phyloP scores from a whole-genome alignment of 2,329 filamentous ascomycete species.

The Trichophyton schoenleinii region DNA sequence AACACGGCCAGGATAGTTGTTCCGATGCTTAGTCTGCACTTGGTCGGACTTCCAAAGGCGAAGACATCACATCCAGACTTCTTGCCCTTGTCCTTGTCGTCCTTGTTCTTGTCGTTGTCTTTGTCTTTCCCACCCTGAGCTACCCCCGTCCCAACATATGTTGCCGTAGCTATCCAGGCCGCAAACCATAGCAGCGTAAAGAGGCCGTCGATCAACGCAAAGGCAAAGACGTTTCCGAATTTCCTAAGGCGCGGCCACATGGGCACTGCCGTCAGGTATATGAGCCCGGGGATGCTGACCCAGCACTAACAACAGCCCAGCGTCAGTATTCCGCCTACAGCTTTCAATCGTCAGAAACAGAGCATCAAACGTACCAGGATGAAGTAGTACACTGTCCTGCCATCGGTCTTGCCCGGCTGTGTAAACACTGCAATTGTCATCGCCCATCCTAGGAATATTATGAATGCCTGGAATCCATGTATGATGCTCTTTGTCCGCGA shows the following conservation, averaged over 20 bases:
- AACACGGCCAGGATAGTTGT: slow-evolving; percentile 45
- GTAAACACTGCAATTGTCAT: slow-evolving; percentile 48
- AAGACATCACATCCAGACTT: slow-evolving; percentile 43
- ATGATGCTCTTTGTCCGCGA: slow-evolving; percentile 42
- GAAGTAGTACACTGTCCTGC: slow-evolving; percentile 45
- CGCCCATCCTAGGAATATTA: slow-evolving; percentile 47
- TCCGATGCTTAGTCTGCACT: slow-evolving; percentile 46
- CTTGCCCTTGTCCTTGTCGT: slow-evolving; percentile 30
- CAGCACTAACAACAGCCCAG: slow-evolving; percentile 41
- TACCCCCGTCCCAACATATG: slow-evolving; percentile 45
- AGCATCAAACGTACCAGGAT: slow-evolving; percentile 34
- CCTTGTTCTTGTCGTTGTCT: slow-evolving; percentile 24
- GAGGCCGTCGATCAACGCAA: slow-evolving; percentile 43
- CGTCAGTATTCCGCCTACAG: not conserved
- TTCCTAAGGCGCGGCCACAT: slow-evolving; percentile 47
- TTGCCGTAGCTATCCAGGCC: slow-evolving; percentile 44
- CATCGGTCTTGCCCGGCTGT: slow-evolving; percentile 41
- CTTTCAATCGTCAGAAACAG: not conserved
- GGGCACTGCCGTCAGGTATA: slow-evolving; percentile 49
- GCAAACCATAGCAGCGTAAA: slow-evolving; percentile 47
- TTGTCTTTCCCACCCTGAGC: slow-evolving; percentile 32
- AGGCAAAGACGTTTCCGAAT: slow-evolving; percentile 50
- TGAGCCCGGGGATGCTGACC: slow-evolving; percentile 44
- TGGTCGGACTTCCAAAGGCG: slow-evolving; percentile 41
- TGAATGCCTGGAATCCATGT: slow-evolving; percentile 42